Base-by-base conservation (phyloP, 441 rosid genomes). In the Populus hybrid region DNA sequence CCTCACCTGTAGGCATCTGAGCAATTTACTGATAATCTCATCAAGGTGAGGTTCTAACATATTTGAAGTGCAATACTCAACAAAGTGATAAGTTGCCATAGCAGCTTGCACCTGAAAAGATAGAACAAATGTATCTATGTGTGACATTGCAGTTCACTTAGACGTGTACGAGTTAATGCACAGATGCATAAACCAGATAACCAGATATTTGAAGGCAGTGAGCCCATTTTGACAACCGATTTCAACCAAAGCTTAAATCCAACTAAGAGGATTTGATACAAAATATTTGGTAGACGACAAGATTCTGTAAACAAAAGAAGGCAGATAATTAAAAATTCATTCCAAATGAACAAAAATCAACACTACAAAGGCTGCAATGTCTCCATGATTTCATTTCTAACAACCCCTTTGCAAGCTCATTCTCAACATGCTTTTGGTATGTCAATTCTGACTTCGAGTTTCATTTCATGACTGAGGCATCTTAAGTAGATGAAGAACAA, bases 11-110 rank as follows among this genome's bases (percentile, higher is more conserved):
- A 89, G 85, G 26, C 85, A 89, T 45, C 85, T 82, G 65, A 89
- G 88, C 76, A 87, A 84, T 82, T 86, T 86, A 83, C 86, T 85
- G 77, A 89, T 84, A 61, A 89, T 79, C 64, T 87, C 88, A 81
- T 87, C 82, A 75, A 87, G 75, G 78, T 87, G 84, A 16, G 88
- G 90, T 28, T 81, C 79, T 73, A 87, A 79, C 64, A 87, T 77
- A 59, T 86, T 85, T 69, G 87, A 87, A 23, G 87, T 81, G 78
- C 89, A 89, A 65, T 86, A 80, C 72, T 89, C 87, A 77, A 86
- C 82, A 76, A 85, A 89, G 68, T 87, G 81, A 50, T 83, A 86
- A 40, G 86, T 83, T 63, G 90, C 89, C 10, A 86, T 84, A 78
- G 88, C 87, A 76, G 89, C 89, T 83, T 86, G 89, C 42, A 90